Evolutionary conservation across 108 stramenopile genomes (phyloP).

Genomic region (Discostella pseudostelligera): DNA sequence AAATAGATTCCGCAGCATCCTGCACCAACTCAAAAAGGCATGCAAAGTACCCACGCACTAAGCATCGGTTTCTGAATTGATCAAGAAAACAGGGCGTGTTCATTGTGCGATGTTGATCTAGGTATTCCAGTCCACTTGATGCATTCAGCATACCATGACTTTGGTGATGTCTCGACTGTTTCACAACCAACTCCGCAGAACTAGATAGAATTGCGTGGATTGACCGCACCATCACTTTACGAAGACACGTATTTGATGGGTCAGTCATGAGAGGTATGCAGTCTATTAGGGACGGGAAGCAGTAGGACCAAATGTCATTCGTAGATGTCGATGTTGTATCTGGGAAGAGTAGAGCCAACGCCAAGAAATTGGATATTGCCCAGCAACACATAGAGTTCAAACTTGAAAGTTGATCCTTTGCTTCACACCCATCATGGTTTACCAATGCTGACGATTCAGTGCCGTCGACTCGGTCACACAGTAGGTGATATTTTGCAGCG

Average conservation of each 20-base stretch:
- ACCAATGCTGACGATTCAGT: background rate
- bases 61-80: slow-evolving; percentile 19
- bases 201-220: slow-evolving; percentile 23
- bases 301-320: slow-evolving; percentile 17
- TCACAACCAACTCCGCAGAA: background rate
- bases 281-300: slow-evolving; percentile 21
- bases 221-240: slow-evolving; percentile 23
- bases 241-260: slow-evolving; percentile 6
- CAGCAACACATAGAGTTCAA: slow-evolving; percentile 21
- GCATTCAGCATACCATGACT: background rate
- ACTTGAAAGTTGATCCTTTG: background rate
- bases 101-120: background rate
- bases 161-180: background rate
- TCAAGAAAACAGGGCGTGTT: background rate
- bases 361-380: slow-evolving; percentile 25
- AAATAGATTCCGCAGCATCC: slow-evolving; percentile 22
- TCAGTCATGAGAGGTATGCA: slow-evolving; percentile 26
- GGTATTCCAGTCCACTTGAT: background rate
- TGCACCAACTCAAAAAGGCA: slow-evolving; percentile 25
- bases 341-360: slow-evolving; percentile 18
- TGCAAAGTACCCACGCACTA: slow-evolving; percentile 33
- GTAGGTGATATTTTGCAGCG: slow-evolving; percentile 19
- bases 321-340: slow-evolving; percentile 7
- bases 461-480: background rate
- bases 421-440: background rate